Evolutionary conservation across 768 basidiomycete genomes (phyloP), one percentile per base, ranked within the genome.

Genomic region (Trametes cinnabarina): DNA sequence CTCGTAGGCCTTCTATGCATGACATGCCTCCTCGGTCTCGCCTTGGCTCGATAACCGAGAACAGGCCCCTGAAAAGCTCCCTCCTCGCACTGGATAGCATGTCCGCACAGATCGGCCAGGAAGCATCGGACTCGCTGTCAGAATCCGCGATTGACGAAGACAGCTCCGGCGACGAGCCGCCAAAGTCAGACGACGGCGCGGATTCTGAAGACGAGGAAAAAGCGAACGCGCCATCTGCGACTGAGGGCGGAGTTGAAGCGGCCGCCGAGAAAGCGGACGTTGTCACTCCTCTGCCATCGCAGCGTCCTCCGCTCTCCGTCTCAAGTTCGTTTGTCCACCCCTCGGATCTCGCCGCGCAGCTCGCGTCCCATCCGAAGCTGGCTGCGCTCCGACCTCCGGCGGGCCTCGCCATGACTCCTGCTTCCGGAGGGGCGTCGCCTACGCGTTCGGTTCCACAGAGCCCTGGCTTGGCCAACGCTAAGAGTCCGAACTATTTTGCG

Each of bases 91-190:
- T 67, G 0, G 67, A 71, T 26, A 61, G 62, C 42, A 55, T 63
- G 2, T 56, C 60, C 12, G 68, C 61, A 1, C 63, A 66, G 41
- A 61, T 70, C 4, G 71, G 73, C 2, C 75, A 73, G 20, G 52
- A 66, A 4, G 54, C 78, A 22, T 72, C 78, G 26, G 76, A 77
- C n/a, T 68, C 71, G 1, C 71, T 80, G 26, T 84, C 82, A 2
- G 84, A 84, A 7, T 68, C 85, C 40, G 84, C 79, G 12, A 73
- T 73, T 6, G 78, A 84, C 19, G 78, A 79, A 50, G 74, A 77
- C 1, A 75, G 77, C 9, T 72, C 69, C 11, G 57, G 39, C 1
- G 68, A 71, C 10, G 57, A 62, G 42, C 56, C 61, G 1, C 41
- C 55, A 17, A 52, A 56, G 43, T 51, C 59, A 0, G 59, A 60